These are phyloP conservation scores for Nitzschia sp. DNA, from an alignment of 108 stramenopile genomes.

Conservation along the genomic window DNA sequence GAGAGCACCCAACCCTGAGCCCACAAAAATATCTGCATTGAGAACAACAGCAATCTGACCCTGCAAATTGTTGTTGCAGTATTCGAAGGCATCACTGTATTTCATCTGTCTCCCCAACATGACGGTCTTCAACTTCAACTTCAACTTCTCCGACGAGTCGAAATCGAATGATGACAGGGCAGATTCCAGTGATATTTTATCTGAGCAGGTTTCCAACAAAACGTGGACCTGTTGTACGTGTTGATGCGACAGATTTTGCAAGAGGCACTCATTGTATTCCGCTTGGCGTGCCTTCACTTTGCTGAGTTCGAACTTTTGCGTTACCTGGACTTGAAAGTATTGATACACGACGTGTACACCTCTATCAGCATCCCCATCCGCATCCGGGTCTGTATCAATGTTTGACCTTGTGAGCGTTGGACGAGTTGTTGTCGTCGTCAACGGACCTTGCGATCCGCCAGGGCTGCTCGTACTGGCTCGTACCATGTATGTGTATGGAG, in stretches of 20 bases:
- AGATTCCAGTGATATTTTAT: background rate
- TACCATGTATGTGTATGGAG: too few relatives aligned
- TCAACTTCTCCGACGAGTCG: background rate
- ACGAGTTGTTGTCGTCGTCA: too few relatives aligned
- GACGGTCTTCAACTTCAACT: background rate
- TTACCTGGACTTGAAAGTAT: background rate
- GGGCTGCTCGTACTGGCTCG: too few relatives aligned
- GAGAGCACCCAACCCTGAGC: background rate
- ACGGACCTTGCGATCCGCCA: too few relatives aligned
- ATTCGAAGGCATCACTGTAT: background rate
- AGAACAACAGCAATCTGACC: background rate
- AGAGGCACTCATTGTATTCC: background rate
- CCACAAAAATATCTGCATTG: background rate
- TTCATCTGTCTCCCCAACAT: background rate
- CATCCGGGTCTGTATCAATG: too few relatives aligned
- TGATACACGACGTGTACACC: background rate
- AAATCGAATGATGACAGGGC: background rate
- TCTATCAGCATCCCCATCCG: background rate
- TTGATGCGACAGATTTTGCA: background rate
- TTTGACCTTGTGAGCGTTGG: too few relatives aligned
- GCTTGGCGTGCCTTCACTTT: background rate
- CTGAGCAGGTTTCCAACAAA: background rate
- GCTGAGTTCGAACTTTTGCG: background rate
- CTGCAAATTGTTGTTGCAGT: background rate
- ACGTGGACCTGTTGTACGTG: background rate